Evolutionary conservation across 495 filamentous ascomycete species (phyloP), one percentile per base, ranked within the genome.

Genomic region (Recurvomyces mirabilis): DNA sequence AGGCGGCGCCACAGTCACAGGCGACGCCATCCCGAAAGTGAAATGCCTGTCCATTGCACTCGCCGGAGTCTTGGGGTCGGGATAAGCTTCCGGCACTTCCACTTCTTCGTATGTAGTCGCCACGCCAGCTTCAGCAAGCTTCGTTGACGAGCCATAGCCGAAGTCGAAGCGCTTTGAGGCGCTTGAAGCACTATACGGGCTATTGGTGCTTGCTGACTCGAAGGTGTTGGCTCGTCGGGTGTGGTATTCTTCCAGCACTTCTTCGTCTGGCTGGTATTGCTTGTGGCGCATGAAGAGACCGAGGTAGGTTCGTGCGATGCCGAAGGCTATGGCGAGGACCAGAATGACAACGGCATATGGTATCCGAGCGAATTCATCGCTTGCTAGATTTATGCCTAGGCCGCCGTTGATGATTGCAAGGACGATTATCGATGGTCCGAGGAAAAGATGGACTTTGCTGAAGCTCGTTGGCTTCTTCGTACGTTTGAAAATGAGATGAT

Each of bases 391-490:
- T 48, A 64, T 56, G n/a, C 60, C 60, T n/a, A 72, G 56, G 43
- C 68, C 71, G 23, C 65, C 72, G 49, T 75, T 75, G 14, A 65
- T 42, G n/a, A 74, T 59, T 3, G 72, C 75, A 1, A 67, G 38
- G 10, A 65, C 30, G 7, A 78, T 62, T 15, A 73, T 52, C 1
- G 68, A 11, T 3, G 70, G 68, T 3, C 75, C 75, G 10, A 74
- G 55, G 58, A 67, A 69, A 37, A 77, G 68, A 33, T 55, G 52
- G 37, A 49, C 38, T 13, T 39, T 38, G 14, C 66, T 65, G 17
- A 72, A 51, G 46, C 65, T 61, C 0, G 69, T 71, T 1, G 64
- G 51, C 21, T 60, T 49, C 46, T 65, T 58, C n/a, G 64, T 67
- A 38, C 62, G 49, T 26, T 61, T 65, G 60, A 65, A 74, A 37